A percentile compares a stretch with the other conserved stretches of the same genome.
Evolutionary conservation across 345 rosid genomes (phyloP).

Genomic region (Murraya koenigii): DNA sequence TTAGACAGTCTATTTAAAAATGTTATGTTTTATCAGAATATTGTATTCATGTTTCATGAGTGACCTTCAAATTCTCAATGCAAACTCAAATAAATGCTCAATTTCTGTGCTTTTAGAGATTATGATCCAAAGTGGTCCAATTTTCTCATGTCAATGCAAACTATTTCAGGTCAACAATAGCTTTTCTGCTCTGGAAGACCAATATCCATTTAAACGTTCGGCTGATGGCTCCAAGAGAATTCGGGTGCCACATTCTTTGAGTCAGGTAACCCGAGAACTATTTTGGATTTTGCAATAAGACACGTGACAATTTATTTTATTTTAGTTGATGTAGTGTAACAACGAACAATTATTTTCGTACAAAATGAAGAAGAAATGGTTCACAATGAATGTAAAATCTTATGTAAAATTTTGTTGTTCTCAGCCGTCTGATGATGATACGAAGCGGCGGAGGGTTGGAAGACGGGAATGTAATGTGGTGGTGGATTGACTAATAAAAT

Average conservation of each 20-base stretch:
- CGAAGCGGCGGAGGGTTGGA: constrained; percentile 33
- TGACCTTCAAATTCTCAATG: background rate
- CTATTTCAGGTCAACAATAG: constrained; percentile 48
- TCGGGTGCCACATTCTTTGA: constrained; percentile 50
- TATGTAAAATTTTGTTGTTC: constrained; percentile 4
- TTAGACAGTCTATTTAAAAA: background rate
- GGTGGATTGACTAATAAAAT: constrained; percentile 35
- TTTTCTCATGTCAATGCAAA: background rate
- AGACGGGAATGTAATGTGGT: constrained; percentile 43
- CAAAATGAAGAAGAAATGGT: background rate
- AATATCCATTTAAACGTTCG: constrained; percentile 62
- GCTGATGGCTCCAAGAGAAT: constrained; percentile 93
- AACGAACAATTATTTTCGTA: no score
- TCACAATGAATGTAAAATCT: background rate
- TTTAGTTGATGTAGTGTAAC: background rate
- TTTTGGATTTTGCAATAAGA: no score
- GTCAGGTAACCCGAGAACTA: constrained; percentile 43
- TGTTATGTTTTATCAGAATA: background rate
- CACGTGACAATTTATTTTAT: no score
- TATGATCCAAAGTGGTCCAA: background rate
- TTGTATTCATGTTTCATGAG: background rate
- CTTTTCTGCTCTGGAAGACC: constrained; percentile 41
- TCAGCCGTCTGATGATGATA: constrained; percentile 42
- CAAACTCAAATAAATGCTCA: background rate
- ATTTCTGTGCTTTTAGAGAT: background rate